Conservation (phyloP, 108 stramenopile species). For the Aurantiochytrium sp. region DNA sequence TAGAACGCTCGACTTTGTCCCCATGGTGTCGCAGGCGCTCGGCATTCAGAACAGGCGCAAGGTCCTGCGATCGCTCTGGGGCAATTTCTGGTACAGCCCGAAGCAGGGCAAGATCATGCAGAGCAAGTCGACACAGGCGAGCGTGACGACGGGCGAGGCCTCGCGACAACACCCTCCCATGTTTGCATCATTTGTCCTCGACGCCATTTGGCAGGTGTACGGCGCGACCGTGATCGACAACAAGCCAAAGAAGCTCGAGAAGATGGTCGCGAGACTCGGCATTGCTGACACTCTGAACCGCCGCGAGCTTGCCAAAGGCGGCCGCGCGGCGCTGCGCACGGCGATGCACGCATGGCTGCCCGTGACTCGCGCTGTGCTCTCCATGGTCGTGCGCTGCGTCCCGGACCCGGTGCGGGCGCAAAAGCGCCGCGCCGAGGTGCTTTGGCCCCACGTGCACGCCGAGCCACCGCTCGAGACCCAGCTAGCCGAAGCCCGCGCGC, state of each 20-base stretch:
- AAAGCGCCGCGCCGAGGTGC: background rate
- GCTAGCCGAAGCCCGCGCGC: constrained; percentile 22
- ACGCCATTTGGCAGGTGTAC: constrained; percentile 56
- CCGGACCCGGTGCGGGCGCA: constrained; percentile 50
- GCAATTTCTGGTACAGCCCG: constrained; percentile 47
- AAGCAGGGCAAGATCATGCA: constrained; percentile 49
- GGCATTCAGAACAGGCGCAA: constrained; percentile 10
- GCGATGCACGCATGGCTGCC: constrained; percentile 62
- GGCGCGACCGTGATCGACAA: constrained; percentile 43
- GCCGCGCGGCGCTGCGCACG: background rate
- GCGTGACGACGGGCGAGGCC: constrained; percentile 13
- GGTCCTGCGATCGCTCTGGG: constrained; percentile 48
- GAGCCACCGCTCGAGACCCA: background rate
- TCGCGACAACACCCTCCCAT: constrained; percentile 37
- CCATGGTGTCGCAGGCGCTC: constrained; percentile 39
- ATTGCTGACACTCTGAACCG: constrained; percentile 17
- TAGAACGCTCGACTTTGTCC: constrained; percentile 62
- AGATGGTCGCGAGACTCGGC: constrained; percentile 43
- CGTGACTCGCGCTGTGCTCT: constrained; percentile 49
- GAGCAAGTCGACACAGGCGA: background rate
- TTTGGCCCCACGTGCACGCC: constrained; percentile 26
- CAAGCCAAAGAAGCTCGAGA: constrained; percentile 39
- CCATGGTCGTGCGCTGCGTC: constrained; percentile 52
- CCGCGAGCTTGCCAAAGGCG: background rate
- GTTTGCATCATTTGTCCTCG: constrained; percentile 56